A percentile compares a stretch with the other conserved stretches of the same genome.
Evolutionary conservation across 2,329 filamentous ascomycete genomes (phyloP).

Genomic region (Plectosphaerella sp.): DNA sequence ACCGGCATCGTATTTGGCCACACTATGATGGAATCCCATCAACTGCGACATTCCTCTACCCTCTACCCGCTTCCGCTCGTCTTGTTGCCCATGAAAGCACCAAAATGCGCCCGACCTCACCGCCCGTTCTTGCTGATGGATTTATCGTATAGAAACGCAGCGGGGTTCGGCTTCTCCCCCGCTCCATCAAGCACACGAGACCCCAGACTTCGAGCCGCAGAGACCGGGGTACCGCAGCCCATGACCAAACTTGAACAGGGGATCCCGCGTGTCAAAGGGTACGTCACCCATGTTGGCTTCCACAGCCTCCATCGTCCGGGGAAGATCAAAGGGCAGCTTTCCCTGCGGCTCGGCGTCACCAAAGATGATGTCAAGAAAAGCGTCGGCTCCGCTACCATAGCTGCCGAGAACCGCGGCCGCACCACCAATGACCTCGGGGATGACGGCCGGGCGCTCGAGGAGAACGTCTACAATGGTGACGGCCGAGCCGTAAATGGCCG

Average conservation of each 20-base stretch:
- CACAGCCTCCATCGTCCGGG: conserved; percentile 36
- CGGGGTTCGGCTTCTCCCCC: no score
- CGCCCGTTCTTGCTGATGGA: no score
- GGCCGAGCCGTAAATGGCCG: conserved; percentile 26
- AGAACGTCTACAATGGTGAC: conserved; percentile 38
- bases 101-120: no score
- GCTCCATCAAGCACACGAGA: no score
- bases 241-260: conserved; percentile 24
- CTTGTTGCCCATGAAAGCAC: no score
- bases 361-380: conserved; percentile 39
- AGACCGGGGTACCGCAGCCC: conserved; percentile 11
- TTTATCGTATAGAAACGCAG: no score
- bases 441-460: conserved; percentile 33
- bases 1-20: no score
- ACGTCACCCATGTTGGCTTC: conserved; percentile 22
- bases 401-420: conserved; percentile 33
- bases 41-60: no score
- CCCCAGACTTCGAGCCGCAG: no score
- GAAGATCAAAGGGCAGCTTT: conserved; percentile 40
- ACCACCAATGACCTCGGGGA: conserved; percentile 33
- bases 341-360: conserved; percentile 30
- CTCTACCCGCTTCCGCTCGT: no score
- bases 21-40: no score
- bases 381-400: conserved; percentile 32
- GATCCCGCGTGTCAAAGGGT: conserved; percentile 19